phyloP scores from a whole-genome alignment of 2,329 filamentous ascomycete species.

The Orbilia ellipsospora region DNA sequence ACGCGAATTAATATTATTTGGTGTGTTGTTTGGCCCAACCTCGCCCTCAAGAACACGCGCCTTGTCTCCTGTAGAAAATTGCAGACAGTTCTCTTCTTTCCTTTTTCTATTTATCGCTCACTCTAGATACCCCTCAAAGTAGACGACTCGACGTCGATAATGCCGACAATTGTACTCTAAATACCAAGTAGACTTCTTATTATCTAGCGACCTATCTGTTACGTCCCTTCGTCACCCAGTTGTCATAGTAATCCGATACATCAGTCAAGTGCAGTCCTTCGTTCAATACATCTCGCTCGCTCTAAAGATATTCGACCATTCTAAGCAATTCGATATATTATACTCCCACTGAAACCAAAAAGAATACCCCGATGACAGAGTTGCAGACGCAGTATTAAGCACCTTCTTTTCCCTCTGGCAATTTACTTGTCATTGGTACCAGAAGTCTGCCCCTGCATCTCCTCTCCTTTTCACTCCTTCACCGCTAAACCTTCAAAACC shows the following conservation, averaged over 20 bases:
- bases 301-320: not conserved
- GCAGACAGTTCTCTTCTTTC: no score
- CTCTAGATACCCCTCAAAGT: no score
- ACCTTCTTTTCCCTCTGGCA: not conserved
- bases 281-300: no score
- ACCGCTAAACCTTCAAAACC: slow-evolving; percentile 2
- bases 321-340: not conserved
- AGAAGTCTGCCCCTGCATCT: not conserved
- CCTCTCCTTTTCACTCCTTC: slow-evolving; percentile 5
- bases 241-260: no score
- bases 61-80: slow-evolving; percentile 19
- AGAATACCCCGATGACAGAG: slow-evolving; percentile 13
- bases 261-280: no score
- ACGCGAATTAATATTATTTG: slow-evolving; percentile 5
- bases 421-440: slow-evolving; percentile 22
- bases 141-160: no score
- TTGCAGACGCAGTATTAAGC: not conserved
- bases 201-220: no score
- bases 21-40: slow-evolving; percentile 28
- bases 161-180: no score
- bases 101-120: no score
- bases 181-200: no score
- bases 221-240: no score
- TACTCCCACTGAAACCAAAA: not conserved
- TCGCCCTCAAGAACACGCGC: slow-evolving; percentile 30